These are phyloP conservation scores for Candida sakaeoensis DNA, from an alignment of 805 yeast genomes.

Conservation along the genomic window DNA sequence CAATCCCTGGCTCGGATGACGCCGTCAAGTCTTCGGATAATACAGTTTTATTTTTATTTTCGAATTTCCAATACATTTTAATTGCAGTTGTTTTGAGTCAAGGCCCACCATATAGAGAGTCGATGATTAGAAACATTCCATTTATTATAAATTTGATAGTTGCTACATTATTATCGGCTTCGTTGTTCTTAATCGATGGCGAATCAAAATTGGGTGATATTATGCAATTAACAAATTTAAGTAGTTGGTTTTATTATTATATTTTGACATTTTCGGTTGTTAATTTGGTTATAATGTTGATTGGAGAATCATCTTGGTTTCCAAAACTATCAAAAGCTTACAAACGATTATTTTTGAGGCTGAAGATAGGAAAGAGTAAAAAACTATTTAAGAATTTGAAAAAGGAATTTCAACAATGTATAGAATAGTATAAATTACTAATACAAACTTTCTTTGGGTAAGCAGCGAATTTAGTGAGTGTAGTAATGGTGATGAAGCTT, in stretches of 20 bases:
- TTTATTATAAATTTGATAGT: constrained; percentile 59
- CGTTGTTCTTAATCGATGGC: constrained; percentile 53
- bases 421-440: constrained; percentile 1
- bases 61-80: constrained; percentile 86
- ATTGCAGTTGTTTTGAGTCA: constrained; percentile 80
- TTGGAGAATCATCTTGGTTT: constrained; percentile 46
- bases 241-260: constrained; percentile 46
- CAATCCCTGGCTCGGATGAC: constrained; percentile 72
- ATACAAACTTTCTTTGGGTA: neutral
- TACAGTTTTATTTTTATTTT: constrained; percentile 73
- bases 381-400: constrained; percentile 38
- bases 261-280: constrained; percentile 44
- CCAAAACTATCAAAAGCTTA: constrained; percentile 34
- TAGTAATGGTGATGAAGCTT: neutral
- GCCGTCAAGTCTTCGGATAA: constrained; percentile 86
- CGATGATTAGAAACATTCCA: constrained; percentile 62
- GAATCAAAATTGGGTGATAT: constrained; percentile 56
- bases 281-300: constrained; percentile 48
- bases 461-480: neutral
- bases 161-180: constrained; percentile 48
- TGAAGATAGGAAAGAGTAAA: constrained; percentile 25
- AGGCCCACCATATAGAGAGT: constrained; percentile 91
- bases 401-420: constrained; percentile 13
- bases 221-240: constrained; percentile 71
- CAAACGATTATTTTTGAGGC: constrained; percentile 30